These are phyloP conservation scores for Capsicum chinense DNA, from an alignment of 257 asterid species.

Conservation along the genomic window DNA sequence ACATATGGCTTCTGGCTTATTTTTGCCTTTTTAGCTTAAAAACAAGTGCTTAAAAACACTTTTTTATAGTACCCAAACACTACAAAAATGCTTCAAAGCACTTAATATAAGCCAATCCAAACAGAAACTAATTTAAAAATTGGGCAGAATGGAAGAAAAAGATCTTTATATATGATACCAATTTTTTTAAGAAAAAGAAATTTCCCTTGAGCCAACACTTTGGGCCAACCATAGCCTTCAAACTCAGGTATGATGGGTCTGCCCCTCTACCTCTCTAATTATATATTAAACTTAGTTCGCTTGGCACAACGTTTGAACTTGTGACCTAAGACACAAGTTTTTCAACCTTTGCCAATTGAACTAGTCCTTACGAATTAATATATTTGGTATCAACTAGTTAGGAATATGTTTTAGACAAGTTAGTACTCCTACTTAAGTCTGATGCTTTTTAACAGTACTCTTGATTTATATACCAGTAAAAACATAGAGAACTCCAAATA, in stretches of 20 bases:
- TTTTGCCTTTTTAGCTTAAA: no score
- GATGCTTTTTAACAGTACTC: neutral
- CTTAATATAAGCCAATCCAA: no score
- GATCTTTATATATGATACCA: neutral
- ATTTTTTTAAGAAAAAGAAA: neutral
- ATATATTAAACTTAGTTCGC: neutral
- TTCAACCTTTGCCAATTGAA: neutral
- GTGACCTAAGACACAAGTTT: neutral
- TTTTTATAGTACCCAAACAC: no score
- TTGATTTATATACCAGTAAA: neutral
- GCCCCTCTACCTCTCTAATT: neutral
- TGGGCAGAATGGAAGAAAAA: neutral
- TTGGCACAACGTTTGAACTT: neutral
- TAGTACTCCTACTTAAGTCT: neutral
- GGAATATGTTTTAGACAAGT: neutral
- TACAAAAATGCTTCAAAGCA: no score
- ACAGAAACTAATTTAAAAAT: no score
- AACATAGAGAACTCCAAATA: constrained; percentile 10
- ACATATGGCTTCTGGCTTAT: no score
- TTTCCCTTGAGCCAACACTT: neutral
- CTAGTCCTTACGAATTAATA: neutral
- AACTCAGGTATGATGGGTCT: neutral
- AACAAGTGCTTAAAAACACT: no score
- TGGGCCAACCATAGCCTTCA: neutral
- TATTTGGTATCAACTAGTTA: neutral